Percentiles rank a stretch among this genome's conserved stretches.
These are phyloP conservation scores for Claviceps digitariae DNA, from an alignment of 2,329 filamentous ascomycete genomes.

Conservation along the genomic window DNA sequence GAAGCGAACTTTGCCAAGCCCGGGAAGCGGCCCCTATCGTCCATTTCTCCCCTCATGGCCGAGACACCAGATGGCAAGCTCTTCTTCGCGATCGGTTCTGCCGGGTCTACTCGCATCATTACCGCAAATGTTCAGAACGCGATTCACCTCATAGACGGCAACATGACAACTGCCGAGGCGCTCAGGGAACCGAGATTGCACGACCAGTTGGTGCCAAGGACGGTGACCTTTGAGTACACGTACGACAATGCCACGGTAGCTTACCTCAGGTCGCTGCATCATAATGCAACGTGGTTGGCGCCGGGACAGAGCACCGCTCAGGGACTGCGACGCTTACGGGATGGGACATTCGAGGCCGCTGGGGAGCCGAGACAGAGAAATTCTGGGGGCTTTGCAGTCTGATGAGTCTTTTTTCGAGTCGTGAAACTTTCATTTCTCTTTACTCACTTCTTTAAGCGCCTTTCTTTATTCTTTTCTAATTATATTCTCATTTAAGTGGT, in stretches of 20 bases:
- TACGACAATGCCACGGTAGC: conserved; percentile 59
- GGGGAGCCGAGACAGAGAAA: conserved; percentile 69
- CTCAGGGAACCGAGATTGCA: conserved; percentile 60
- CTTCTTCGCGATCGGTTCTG: conserved; percentile 61
- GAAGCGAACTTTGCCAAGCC: conserved; percentile 63
- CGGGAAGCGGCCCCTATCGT: conserved; percentile 65
- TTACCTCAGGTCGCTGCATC: conserved; percentile 51
- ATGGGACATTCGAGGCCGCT: conserved; percentile 63
- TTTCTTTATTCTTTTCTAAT: too few species aligned
- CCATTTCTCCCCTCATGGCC: conserved; percentile 65
- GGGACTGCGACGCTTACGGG: conserved; percentile 47
- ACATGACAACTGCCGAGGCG: conserved; percentile 46
- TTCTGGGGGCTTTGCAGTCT: conserved; percentile 51
- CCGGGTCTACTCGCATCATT: conserved; percentile 75
- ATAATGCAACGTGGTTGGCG: conserved; percentile 62
- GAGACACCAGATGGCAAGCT: conserved; percentile 55
- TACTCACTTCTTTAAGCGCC: too few species aligned
- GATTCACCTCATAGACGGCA: conserved; percentile 58
- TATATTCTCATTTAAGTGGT: too few species aligned
- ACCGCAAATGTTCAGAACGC: conserved; percentile 69
- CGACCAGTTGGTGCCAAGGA: conserved; percentile 65
- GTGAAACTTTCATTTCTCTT: too few species aligned
- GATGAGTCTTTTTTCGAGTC: neutral
- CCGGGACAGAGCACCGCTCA: conserved; percentile 59
- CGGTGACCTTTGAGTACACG: conserved; percentile 54